phyloP scores from a whole-genome alignment of 1,139 yeast species.

The Yamadazyma blattariae region DNA sequence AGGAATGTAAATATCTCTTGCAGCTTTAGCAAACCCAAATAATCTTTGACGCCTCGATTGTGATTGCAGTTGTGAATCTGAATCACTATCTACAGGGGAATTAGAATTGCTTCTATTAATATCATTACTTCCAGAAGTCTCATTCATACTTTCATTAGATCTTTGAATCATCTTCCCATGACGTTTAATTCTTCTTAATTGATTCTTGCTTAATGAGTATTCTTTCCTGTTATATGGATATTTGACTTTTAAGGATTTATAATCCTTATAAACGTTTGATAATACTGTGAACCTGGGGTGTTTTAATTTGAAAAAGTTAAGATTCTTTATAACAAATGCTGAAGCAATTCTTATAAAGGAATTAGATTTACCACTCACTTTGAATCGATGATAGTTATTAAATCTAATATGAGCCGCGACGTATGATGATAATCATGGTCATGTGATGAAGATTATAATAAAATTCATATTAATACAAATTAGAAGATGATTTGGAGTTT shows the following conservation, averaged over 20 bases:
- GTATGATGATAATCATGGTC: too few species aligned
- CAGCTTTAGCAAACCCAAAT: slow-evolving; percentile 50
- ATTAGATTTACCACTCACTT: slow-evolving; percentile 5
- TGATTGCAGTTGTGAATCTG: neutral
- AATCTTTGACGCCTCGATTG: slow-evolving; percentile 33
- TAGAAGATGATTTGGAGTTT: too few species aligned
- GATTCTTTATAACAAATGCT: slow-evolving; percentile 4
- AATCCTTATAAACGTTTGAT: slow-evolving; percentile 21
- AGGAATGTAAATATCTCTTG: slow-evolving; percentile 59
- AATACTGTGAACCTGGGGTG: slow-evolving; percentile 14
- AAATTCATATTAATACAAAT: too few species aligned
- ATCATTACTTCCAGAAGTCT: too few species aligned
- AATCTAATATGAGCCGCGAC: too few species aligned
- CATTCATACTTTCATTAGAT: neutral
- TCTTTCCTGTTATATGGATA: slow-evolving; percentile 15
- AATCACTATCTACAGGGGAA: neutral
- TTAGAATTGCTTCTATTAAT: neutral
- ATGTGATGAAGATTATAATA: too few species aligned
- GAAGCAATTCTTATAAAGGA: slow-evolving; percentile 4
- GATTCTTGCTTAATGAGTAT: slow-evolving; percentile 9
- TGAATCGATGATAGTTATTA: too few species aligned
- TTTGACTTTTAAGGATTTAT: slow-evolving; percentile 18
- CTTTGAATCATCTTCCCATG: slow-evolving; percentile 13
- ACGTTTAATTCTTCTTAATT: slow-evolving; percentile 14
- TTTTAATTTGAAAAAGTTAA: slow-evolving; percentile 5